Base-by-base conservation (phyloP, 345 rosid species). In the Acer negundo region DNA sequence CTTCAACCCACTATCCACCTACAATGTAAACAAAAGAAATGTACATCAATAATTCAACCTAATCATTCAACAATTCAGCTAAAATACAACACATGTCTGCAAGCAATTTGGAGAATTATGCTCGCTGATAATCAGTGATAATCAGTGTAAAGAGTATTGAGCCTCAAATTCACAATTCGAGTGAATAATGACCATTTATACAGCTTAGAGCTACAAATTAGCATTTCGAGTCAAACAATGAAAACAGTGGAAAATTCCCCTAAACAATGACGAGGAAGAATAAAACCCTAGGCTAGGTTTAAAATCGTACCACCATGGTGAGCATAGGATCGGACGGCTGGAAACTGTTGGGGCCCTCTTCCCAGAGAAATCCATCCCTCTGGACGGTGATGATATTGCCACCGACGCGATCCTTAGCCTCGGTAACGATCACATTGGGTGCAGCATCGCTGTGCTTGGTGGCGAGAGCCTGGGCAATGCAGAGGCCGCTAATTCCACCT, bases 251-350 rank as follows among this genome's bases (percentile, higher is more conserved):
- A 31, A 58, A 35, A 70, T 4, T 46, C 49, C 11, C 15, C 49
- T 9, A 35, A 22, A 71, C 17, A 20, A 73, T 5, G 44, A 12
- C 22, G 64, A 17, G 26, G 44, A 23, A 35, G n/a, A 42, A 11
- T 19, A 40, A 49, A 17, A 63, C 56, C 56, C 38, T 15, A 23
- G 22, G 8, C 42, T 13, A 35, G 35, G 56, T 55, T 19, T 53
- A 53, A 55, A 49, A 75, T 66, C 88, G 6, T 85, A 93, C 98
- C 95, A 80, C 98, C 94, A 91, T 89, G 47, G 92, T 91, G 72
- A 95, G 97, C 84, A 95, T 90, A 19, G 99, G 88, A 91, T 95
- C 97, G 55, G 98, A 92, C 22, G 98, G 99, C 81, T 95, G 98
- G 81, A 91, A 95, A 67, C 99, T 95, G 79, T 95, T 95, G 20